These are phyloP conservation scores for Fusarium neocosmosporiellum DNA, from an alignment of 2,329 filamentous ascomycete species.

Conservation along the genomic window DNA sequence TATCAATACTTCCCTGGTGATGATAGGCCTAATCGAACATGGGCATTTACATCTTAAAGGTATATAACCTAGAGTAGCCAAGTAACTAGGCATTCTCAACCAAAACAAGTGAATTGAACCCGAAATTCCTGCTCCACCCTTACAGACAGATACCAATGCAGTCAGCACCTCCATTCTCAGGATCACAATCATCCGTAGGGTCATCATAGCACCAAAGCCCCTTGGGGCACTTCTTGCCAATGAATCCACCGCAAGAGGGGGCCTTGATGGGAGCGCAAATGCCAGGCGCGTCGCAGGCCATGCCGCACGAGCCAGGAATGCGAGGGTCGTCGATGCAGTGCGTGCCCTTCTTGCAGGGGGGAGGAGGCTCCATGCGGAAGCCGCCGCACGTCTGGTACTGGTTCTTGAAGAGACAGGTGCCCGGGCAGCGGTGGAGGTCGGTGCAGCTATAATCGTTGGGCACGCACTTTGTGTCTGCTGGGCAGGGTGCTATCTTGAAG, in stretches of 20 bases:
- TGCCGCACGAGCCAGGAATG: conserved; percentile 42
- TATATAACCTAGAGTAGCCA: too few species aligned
- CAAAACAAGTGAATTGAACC: neutral
- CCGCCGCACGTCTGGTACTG: conserved; percentile 50
- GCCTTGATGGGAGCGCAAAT: conserved; percentile 46
- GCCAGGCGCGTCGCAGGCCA: conserved; percentile 50
- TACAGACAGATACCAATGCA: conserved; percentile 49
- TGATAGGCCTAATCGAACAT: too few species aligned
- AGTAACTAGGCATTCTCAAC: neutral
- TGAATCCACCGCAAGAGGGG: conserved; percentile 42
- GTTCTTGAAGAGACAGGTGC: conserved; percentile 46
- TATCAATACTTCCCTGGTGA: too few species aligned
- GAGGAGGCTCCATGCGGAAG: conserved; percentile 33
- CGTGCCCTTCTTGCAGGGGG: conserved; percentile 38
- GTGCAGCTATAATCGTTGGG: conserved; percentile 38
- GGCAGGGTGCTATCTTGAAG: conserved; percentile 45
- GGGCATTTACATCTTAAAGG: too few species aligned
- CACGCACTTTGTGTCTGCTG: conserved; percentile 40
- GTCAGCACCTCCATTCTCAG: conserved; percentile 43
- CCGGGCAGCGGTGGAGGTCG: conserved; percentile 43
- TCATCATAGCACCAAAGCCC: conserved; percentile 46
- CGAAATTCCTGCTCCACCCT: neutral
- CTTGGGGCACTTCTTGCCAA: conserved; percentile 41
- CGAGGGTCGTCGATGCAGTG: conserved; percentile 51
- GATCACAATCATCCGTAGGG: conserved; percentile 44